phyloP scores from a whole-genome alignment of 2,329 filamentous ascomycete genomes.

The Colletotrichum siamense region DNA sequence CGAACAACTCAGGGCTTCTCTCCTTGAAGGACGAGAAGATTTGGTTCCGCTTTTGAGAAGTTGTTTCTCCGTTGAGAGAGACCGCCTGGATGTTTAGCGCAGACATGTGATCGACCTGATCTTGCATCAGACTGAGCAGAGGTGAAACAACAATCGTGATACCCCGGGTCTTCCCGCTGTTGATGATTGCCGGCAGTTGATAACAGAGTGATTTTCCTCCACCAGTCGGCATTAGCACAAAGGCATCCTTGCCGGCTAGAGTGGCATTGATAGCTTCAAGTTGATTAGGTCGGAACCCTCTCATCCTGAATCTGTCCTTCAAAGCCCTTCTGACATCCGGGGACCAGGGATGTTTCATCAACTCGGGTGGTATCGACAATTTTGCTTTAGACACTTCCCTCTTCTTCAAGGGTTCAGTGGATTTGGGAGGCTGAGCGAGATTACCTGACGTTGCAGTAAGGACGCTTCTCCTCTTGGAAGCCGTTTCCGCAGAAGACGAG shows the following conservation, averaged over 20 bases:
- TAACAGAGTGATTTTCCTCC: slow-evolving; percentile 98
- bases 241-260: slow-evolving; percentile 83
- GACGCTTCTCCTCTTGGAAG: slow-evolving; percentile 35
- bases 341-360: slow-evolving; percentile 81
- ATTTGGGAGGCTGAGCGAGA: slow-evolving; percentile 33
- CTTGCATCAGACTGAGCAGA: slow-evolving; percentile 93
- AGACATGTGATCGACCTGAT: slow-evolving; percentile 86
- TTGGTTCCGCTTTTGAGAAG: slow-evolving; percentile 63
- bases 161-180: slow-evolving; percentile 79
- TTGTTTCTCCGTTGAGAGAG: slow-evolving; percentile 80
- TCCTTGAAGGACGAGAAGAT: slow-evolving; percentile 71
- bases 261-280: slow-evolving; percentile 96
- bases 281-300: slow-evolving; percentile 88
- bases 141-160: slow-evolving; percentile 96
- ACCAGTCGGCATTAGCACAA: slow-evolving; percentile 97
- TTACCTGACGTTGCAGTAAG: slow-evolving; percentile 59
- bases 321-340: slow-evolving; percentile 81
- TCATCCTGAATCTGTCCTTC: slow-evolving; percentile 82
- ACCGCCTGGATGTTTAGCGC: slow-evolving; percentile 79
- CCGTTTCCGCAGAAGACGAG: slow-evolving; percentile 31
- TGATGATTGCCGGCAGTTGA: slow-evolving; percentile 87
- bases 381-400: slow-evolving; percentile 33
- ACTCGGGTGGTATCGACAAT: slow-evolving; percentile 48
- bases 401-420: slow-evolving; percentile 37
- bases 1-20: slow-evolving; percentile 71